Base-by-base conservation (phyloP, 2,329 filamentous ascomycete species). In the Pseudogymnoascus sp. region DNA sequence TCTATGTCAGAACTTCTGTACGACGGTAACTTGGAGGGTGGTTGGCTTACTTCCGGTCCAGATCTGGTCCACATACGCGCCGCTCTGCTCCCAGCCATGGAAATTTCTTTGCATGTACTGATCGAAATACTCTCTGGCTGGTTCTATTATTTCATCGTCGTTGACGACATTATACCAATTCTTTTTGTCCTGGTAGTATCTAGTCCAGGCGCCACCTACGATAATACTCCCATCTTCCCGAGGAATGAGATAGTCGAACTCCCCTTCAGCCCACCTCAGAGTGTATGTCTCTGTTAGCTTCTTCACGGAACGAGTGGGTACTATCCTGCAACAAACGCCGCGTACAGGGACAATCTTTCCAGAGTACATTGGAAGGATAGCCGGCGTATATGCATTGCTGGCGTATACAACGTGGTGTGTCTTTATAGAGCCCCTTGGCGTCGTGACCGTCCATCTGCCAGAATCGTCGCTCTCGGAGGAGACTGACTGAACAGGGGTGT, bases 321-420 rank as follows among this genome's bases (percentile, higher is more conserved):
- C 65, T 9, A 74, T 72, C 3, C 66, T 68, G 35, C 70, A 72
- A 62, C 72, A 74, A 2, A 72, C 73, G 1, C 83, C 86, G 40
- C 85, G 79, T 2, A 82, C 79, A 0, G 87, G 87, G 7, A 87
- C 78, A 63, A 90, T 88, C 8, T 82, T 79, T 63, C 80, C 78
- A 5, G 76, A 72, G 69, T 87, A 88, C 61, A 79, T 71, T 0
- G 85, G 85, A 1, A 86, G 74, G 5, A 90, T 70, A 10, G 80
- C 78, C 1, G 84, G 80, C 0, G 85, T 87, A 70, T 88, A 89
- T 10, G 77, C 87, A 66, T 90, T 90, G 1, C 84, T 88, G 13
- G 87, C 86, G 45, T 87, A 77, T 15, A 89, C 74, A 12, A 89
- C 76, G 35, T 79, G 79, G 27, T 74, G 76, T 1, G 87, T 77